These are phyloP conservation scores for Saprolegnia parasitica DNA, from an alignment of 352 stramenopile genomes.

Conservation along the genomic window DNA sequence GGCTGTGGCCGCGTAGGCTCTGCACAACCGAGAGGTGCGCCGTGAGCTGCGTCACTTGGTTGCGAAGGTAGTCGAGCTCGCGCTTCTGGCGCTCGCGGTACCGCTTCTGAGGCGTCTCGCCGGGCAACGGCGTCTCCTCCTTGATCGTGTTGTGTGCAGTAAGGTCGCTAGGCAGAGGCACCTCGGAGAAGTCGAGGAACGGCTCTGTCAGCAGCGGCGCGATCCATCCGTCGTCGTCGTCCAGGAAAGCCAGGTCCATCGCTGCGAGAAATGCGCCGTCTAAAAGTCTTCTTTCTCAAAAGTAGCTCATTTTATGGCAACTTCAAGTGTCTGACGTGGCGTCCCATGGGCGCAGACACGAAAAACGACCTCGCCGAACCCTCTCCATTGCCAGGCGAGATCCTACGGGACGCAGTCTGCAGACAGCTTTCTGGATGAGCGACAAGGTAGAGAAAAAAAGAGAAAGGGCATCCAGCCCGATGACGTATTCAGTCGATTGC, in stretches of 20 bases:
- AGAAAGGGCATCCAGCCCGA: no score
- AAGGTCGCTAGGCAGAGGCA: no score
- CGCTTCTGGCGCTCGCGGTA: slow-evolving; percentile 14
- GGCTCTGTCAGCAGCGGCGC: neutral
- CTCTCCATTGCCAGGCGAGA: no score
- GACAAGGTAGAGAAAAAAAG: no score
- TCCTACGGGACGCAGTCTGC: no score
- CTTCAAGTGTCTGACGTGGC: neutral
- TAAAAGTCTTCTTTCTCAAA: neutral
- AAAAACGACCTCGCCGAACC: no score
- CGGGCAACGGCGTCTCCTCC: no score
- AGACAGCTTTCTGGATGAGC: no score
- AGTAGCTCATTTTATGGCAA: neutral
- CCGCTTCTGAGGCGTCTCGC: neutral
- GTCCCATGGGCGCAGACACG: neutral
- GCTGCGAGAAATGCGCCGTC: neutral
- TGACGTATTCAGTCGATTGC: no score
- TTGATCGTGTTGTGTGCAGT: no score
- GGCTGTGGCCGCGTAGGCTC: neutral
- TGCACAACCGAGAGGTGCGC: neutral
- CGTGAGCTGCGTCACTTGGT: slow-evolving; percentile 1
- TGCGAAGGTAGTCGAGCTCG: neutral
- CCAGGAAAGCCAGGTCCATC: neutral
- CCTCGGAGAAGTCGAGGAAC: neutral
- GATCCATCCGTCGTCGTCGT: neutral